Evolutionary conservation across 345 rosid species (phyloP).

Genomic region (Eucalyptus rudis): DNA sequence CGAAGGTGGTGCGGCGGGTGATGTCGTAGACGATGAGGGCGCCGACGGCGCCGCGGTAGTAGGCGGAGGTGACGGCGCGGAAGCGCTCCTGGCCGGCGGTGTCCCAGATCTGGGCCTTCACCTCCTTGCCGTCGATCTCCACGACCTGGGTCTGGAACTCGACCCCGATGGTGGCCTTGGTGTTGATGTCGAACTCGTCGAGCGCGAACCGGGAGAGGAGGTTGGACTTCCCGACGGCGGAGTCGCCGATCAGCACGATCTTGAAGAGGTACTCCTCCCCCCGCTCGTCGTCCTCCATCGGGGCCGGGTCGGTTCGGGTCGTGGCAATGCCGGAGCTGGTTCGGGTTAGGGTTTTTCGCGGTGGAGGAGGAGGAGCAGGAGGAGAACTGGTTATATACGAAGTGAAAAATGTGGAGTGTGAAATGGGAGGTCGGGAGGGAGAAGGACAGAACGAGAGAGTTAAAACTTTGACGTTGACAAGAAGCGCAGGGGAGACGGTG

Average conservation of each 20-base stretch:
- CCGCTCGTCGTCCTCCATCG: slow-evolving; percentile 2
- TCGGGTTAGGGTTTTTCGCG: background rate
- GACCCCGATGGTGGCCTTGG: slow-evolving; percentile 91
- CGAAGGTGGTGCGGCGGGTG: slow-evolving; percentile 54
- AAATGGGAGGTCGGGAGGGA: background rate
- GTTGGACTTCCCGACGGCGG: slow-evolving; percentile 93
- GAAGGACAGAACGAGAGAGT: background rate
- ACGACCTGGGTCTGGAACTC: slow-evolving; percentile 82
- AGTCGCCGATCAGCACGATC: slow-evolving; percentile 88
- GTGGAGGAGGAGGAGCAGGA: background rate
- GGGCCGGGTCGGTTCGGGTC: slow-evolving; percentile 1
- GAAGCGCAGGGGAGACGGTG: background rate
- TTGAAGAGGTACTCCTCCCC: slow-evolving; percentile 82
- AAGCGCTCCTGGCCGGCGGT: slow-evolving; percentile 98
- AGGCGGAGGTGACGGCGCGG: slow-evolving; percentile 91
- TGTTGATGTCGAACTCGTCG: slow-evolving; percentile 77
- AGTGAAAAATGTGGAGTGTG: background rate
- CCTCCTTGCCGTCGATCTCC: slow-evolving; percentile 82
- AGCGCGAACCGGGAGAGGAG: slow-evolving; percentile 66
- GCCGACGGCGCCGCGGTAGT: slow-evolving; percentile 93
- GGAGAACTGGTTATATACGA: background rate
- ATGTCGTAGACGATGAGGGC: slow-evolving; percentile 89
- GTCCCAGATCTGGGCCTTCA: slow-evolving; percentile 98
- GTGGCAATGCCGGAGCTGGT: background rate
- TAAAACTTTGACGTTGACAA: background rate